phyloP scores from a whole-genome alignment of 179 eudicot species.

The Amaranthus tricolor region DNA sequence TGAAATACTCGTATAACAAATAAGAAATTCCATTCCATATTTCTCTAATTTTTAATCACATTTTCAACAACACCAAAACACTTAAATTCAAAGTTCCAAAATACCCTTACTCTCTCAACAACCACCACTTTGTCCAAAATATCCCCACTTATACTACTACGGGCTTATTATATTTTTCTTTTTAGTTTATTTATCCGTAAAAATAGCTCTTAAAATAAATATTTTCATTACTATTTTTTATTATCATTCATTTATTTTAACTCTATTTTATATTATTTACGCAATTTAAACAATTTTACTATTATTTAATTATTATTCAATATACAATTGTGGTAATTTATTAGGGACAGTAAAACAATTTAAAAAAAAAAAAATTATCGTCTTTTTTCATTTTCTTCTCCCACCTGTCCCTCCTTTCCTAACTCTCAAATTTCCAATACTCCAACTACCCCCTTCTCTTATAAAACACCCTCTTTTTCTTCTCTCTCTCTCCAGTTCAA shows the following conservation, averaged over 20 bases:
- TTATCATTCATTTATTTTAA: too few species aligned
- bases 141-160: neutral
- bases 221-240: too few species aligned
- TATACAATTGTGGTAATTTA: too few species aligned
- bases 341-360: too few species aligned
- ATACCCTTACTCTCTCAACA: constrained; percentile 35
- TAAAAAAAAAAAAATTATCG: too few species aligned
- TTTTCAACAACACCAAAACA: neutral
- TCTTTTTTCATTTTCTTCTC: constrained; percentile 15
- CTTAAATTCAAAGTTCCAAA: neutral
- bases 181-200: neutral
- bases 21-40: too few species aligned
- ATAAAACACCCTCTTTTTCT: constrained; percentile 1
- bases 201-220: too few species aligned
- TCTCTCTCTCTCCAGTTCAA: constrained; percentile 29
- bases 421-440: neutral
- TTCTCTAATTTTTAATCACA: too few species aligned
- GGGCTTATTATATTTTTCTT: neutral
- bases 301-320: too few species aligned
- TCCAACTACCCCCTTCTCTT: constrained; percentile 6
- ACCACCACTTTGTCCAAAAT: constrained; percentile 12
- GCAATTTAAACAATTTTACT: too few species aligned
- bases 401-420: constrained; percentile 9
- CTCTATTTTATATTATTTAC: too few species aligned
- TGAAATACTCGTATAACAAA: too few species aligned